phyloP scores from a whole-genome alignment of 495 filamentous ascomycete genomes.

The Podospora tetraspora region DNA sequence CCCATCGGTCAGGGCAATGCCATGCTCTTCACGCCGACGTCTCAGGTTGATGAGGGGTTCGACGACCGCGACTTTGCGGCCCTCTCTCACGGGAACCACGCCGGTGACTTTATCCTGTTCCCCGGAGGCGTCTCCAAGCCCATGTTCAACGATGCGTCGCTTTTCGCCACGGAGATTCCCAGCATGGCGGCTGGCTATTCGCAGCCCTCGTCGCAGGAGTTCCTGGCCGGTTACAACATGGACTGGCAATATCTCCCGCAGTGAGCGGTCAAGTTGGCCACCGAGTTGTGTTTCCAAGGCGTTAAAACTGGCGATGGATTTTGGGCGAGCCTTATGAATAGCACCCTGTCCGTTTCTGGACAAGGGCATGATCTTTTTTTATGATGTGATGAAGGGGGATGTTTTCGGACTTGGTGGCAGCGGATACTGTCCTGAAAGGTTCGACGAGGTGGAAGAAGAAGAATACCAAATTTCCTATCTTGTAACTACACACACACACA shows the following conservation, averaged over 20 bases:
- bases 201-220: conserved; percentile 40
- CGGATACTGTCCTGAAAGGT: neutral
- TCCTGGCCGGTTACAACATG: conserved; percentile 31
- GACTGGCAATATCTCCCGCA: conserved; percentile 38
- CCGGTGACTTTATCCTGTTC: conserved; percentile 33
- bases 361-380: conserved; percentile 15
- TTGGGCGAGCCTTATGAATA: neutral
- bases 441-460: conserved; percentile 1
- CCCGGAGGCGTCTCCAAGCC: conserved; percentile 27
- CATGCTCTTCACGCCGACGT: conserved; percentile 60
- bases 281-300: neutral
- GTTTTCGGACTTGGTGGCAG: neutral
- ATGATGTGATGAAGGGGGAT: conserved; percentile 23
- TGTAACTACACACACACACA: conserved; percentile 18
- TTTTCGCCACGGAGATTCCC: conserved; percentile 35
- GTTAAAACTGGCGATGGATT: neutral
- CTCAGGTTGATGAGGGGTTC: conserved; percentile 44
- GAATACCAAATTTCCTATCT: conserved; percentile 12
- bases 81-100: conserved; percentile 19
- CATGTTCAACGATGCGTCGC: conserved; percentile 26
- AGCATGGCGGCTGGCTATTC: conserved; percentile 35
- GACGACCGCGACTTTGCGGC: conserved; percentile 38
- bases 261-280: conserved; percentile 10
- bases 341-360: neutral
- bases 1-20: conserved; percentile 57